phyloP scores from a whole-genome alignment of 345 rosid genomes.

The Linum trigynum region DNA sequence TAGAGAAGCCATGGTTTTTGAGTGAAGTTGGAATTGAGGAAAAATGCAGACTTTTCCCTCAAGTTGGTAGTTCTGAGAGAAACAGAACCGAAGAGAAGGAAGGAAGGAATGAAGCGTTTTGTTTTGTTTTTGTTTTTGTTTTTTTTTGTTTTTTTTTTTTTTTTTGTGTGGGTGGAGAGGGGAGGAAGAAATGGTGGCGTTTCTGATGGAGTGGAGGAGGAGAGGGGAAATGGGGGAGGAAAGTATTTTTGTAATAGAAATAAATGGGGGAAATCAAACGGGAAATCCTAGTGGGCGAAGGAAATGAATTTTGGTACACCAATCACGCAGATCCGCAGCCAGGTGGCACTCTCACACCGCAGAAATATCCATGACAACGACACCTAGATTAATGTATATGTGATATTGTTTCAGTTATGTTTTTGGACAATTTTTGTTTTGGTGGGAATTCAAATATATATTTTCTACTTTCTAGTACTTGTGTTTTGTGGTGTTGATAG shows the following conservation, averaged over 20 bases:
- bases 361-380: neutral
- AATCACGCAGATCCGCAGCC: neutral
- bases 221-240: neutral
- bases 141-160: too few species aligned
- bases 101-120: too few species aligned
- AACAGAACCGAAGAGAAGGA: neutral
- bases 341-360: neutral
- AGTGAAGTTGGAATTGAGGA: neutral
- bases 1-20: constrained; percentile 43
- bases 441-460: too few species aligned
- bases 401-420: too few species aligned
- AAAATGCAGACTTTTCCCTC: too few species aligned
- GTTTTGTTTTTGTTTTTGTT: too few species aligned
- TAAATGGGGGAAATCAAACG: neutral
- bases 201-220: neutral
- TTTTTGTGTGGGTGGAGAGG: neutral
- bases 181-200: neutral
- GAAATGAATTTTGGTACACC: neutral
- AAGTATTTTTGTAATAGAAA: too few species aligned
- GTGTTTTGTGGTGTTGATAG: too few species aligned
- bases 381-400: neutral
- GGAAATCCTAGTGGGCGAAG: neutral
- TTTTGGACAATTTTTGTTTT: too few species aligned
- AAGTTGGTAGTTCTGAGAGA: neutral
- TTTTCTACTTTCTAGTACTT: too few species aligned